phyloP scores from a whole-genome alignment of 2,329 filamentous ascomycete genomes.

The Coniochaeta prunicola region DNA sequence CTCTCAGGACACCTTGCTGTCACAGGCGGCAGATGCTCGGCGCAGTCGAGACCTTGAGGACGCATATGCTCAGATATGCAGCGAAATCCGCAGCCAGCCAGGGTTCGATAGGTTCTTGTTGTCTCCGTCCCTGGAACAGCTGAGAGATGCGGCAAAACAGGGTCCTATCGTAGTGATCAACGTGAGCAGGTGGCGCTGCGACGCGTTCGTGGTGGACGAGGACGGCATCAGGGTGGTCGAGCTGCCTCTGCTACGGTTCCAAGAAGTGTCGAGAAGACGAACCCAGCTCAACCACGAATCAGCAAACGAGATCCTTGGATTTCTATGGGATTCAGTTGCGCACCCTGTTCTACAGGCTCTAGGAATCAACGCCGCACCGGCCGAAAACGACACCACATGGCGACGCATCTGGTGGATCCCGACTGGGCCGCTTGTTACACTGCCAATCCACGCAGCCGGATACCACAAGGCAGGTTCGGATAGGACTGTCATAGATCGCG shows the following conservation, averaged over 20 bases:
- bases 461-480: background rate
- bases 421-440: background rate
- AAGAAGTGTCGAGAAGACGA: background rate
- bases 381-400: background rate
- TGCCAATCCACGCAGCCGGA: conserved; percentile 7
- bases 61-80: too few relatives aligned
- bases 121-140: background rate
- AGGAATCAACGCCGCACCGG: background rate
- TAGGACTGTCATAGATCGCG: conserved; percentile 3
- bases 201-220: conserved; percentile 7
- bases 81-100: conserved; percentile 4
- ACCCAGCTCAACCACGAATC: background rate
- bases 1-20: too few relatives aligned
- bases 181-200: conserved; percentile 5
- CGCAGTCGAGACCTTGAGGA: too few relatives aligned
- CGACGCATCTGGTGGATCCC: conserved; percentile 6
- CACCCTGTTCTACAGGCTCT: background rate
- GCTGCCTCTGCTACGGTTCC: background rate
- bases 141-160: conserved; percentile 4
- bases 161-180: conserved; percentile 7
- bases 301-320: background rate
- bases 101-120: conserved; percentile 5
- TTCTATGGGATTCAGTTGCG: background rate
- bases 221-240: conserved; percentile 7
- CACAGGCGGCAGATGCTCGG: too few relatives aligned